Conservation (phyloP, 139 green algal species). For the Pseudopediastrum boryanum region DNA sequence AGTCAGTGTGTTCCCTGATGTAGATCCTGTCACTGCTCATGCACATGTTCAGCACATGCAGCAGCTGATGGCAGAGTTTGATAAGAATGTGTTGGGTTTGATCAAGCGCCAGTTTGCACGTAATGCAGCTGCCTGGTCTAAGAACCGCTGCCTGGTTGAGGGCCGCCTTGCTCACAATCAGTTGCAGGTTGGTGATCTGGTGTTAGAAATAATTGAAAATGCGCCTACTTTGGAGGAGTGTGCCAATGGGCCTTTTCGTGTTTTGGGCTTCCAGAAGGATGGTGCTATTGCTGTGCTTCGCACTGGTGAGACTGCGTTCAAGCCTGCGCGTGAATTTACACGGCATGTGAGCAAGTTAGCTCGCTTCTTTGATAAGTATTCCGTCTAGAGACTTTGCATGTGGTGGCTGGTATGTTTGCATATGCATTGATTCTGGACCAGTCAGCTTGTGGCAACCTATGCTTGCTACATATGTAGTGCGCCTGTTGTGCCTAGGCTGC, state of each 20-base stretch:
- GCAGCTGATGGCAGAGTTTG: neutral
- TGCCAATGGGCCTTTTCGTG: neutral
- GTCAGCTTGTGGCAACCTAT: too few relatives aligned
- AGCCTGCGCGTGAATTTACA: neutral
- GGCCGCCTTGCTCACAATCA: too few relatives aligned
- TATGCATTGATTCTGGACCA: too few relatives aligned
- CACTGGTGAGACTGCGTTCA: neutral
- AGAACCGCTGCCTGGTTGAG: neutral
- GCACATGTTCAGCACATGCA: slow-evolving; percentile 5
- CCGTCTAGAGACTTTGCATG: too few relatives aligned
- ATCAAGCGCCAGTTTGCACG: neutral
- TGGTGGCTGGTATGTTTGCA: too few relatives aligned
- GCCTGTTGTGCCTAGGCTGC: too few relatives aligned
- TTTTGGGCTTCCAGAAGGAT: neutral
- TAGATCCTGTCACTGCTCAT: neutral
- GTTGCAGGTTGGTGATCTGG: slow-evolving; percentile 8
- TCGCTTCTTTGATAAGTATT: neutral
- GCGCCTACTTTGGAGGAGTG: neutral
- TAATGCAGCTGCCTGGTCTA: slow-evolving; percentile 10
- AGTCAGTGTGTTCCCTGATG: neutral
- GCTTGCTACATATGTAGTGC: too few relatives aligned
- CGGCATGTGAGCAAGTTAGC: slow-evolving; percentile 8
- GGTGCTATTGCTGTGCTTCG: neutral
- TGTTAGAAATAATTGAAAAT: slow-evolving; percentile 9
- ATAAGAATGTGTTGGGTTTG: neutral